Conservation (phyloP, 108 stramenopile species). For the Fistulifera solaris region DNA sequence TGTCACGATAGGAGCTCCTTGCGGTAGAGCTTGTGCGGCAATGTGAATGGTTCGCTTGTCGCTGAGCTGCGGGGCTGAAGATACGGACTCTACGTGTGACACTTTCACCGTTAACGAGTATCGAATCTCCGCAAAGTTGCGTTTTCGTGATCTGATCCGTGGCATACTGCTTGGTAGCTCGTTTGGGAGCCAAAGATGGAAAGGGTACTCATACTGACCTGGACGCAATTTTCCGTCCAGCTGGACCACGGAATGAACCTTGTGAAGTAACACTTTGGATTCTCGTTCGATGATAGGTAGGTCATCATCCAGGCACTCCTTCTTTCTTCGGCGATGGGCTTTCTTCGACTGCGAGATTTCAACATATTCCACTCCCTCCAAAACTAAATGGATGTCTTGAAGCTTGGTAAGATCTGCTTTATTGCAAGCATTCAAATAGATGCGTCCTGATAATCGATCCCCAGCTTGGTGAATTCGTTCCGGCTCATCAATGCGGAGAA, state of each 20-base stretch:
- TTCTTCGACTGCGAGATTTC: neutral
- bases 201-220: slow-evolving; percentile 26
- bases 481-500: slow-evolving; percentile 9
- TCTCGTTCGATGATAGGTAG: slow-evolving; percentile 1
- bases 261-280: neutral
- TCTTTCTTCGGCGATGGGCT: neutral
- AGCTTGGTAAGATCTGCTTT: neutral
- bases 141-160: no score
- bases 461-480: slow-evolving; percentile 10
- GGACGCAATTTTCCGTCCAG: neutral
- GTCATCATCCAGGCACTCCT: no score
- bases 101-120: slow-evolving; percentile 17
- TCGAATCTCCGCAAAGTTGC: slow-evolving; percentile 8
- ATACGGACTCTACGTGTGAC: no score
- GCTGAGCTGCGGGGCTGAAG: no score
- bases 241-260: neutral
- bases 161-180: slow-evolving; percentile 11
- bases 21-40: neutral
- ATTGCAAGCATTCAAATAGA: slow-evolving; percentile 6
- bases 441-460: slow-evolving; percentile 4
- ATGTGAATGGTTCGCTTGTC: neutral
- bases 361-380: slow-evolving; percentile 6
- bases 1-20: no score
- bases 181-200: slow-evolving; percentile 8
- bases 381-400: slow-evolving; percentile 9